phyloP scores from a whole-genome alignment of 2,329 filamentous ascomycete genomes.

The Paecilomyces variotii region DNA sequence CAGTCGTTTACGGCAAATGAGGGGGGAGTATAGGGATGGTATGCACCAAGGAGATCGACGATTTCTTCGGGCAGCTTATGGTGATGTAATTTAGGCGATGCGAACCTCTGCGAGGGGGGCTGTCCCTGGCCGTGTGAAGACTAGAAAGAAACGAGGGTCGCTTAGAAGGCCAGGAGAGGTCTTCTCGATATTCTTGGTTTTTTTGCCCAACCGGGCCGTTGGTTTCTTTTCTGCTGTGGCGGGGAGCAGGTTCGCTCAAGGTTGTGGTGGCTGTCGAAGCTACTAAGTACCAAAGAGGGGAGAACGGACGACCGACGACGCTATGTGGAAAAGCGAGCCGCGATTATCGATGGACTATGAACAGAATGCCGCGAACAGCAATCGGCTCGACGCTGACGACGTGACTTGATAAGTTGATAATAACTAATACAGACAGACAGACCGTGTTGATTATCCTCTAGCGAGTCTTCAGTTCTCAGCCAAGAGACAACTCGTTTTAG shows the following conservation, averaged over 20 bases:
- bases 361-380: neutral
- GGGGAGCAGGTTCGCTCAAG: neutral
- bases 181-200: neutral
- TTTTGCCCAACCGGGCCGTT: neutral
- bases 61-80: slow-evolving; percentile 1
- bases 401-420: neutral
- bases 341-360: neutral
- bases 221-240: neutral
- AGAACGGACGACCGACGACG: neutral
- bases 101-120: slow-evolving; percentile 2
- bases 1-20: neutral
- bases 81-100: slow-evolving; percentile 8
- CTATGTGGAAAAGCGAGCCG: neutral
- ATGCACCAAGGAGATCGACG: neutral
- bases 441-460: too few relatives aligned
- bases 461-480: too few relatives aligned
- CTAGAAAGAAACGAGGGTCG: neutral
- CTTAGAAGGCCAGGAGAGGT: neutral
- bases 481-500: too few relatives aligned
- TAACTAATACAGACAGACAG: too few relatives aligned
- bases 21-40: neutral
- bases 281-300: neutral
- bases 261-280: neutral
- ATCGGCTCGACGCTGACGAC: neutral
- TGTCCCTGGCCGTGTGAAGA: slow-evolving; percentile 7